A percentile compares a stretch with the other conserved stretches of the same genome.
Evolutionary conservation across 177 flowering plant genomes (phyloP).

Genomic region (Vitis hybrid): DNA sequence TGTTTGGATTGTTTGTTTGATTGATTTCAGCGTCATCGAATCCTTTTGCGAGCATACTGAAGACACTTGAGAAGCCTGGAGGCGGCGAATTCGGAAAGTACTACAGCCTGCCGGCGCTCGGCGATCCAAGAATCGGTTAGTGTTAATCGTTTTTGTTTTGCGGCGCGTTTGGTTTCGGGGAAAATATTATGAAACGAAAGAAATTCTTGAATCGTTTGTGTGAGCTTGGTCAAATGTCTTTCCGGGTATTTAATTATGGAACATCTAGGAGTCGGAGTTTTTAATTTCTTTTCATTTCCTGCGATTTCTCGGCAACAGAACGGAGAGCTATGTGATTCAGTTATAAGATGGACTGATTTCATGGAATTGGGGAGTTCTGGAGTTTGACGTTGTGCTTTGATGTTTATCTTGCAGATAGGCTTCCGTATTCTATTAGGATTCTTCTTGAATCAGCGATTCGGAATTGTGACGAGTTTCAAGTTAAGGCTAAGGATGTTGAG

Average conservation of each 20-base stretch:
- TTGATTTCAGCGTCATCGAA: conserved; percentile 24
- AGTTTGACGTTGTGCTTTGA: no score
- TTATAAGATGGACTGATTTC: no score
- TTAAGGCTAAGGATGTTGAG: conserved; percentile 49
- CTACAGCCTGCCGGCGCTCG: conserved; percentile 35
- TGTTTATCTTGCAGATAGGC: conserved; percentile 31
- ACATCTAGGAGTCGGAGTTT: not conserved
- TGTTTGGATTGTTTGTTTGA: not conserved
- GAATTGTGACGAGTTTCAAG: conserved; percentile 54
- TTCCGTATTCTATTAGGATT: conserved; percentile 49
- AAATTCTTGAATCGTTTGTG: no score
- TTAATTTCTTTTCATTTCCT: not conserved
- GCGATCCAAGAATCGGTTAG: conserved; percentile 43
- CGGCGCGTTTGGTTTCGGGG: not conserved
- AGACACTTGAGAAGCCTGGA: conserved; percentile 28
- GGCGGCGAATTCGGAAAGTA: conserved; percentile 41
- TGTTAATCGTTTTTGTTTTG: not conserved
- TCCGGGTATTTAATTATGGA: not conserved
- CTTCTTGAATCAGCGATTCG: conserved; percentile 53
- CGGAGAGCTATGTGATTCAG: not conserved
- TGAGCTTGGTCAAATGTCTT: no score
- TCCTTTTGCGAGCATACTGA: conserved; percentile 32
- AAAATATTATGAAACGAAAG: not conserved
- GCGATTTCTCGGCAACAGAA: not conserved
- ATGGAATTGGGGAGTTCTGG: not conserved